A percentile compares a stretch with the other conserved stretches of the same genome.
Evolutionary conservation across 2,329 filamentous ascomycete genomes (phyloP).

Genomic region (Lachnellula suecica): DNA sequence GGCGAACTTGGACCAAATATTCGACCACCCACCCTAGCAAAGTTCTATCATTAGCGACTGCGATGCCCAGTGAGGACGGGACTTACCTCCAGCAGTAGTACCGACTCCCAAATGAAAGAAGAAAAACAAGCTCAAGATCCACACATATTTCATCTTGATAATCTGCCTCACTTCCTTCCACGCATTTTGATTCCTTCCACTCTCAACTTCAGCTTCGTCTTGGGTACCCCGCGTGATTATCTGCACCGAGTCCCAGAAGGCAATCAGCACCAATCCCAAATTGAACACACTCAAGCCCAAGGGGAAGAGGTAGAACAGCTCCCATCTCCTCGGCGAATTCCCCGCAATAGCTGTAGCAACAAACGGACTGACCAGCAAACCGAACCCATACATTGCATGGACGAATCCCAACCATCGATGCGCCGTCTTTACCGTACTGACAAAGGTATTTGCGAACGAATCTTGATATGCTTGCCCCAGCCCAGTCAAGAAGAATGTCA

Average conservation of each 20-base stretch:
- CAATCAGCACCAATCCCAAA: conserved; percentile 42
- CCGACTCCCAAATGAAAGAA: conserved; percentile 60
- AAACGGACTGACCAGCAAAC: conserved; percentile 57
- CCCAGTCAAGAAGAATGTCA: conserved; percentile 57
- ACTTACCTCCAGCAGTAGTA: conserved; percentile 48
- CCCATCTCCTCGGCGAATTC: conserved; percentile 45
- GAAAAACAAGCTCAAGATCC: conserved; percentile 61
- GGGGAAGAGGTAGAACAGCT: conserved; percentile 55
- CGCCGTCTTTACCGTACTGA: conserved; percentile 47
- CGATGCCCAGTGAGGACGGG: background rate
- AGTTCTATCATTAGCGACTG: no score
- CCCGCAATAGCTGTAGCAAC: conserved; percentile 51
- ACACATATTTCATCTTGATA: conserved; percentile 47
- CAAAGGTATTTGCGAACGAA: conserved; percentile 62
- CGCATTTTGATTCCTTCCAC: conserved; percentile 34
- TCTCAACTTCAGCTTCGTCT: conserved; percentile 12
- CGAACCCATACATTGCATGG: conserved; percentile 56
- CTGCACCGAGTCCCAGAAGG: conserved; percentile 45
- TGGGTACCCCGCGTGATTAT: background rate
- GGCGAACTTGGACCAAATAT: conserved; percentile 59
- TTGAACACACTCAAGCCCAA: conserved; percentile 53
- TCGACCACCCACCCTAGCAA: conserved; percentile 62
- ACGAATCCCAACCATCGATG: conserved; percentile 64
- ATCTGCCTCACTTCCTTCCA: conserved; percentile 44
- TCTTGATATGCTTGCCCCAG: conserved; percentile 64